These are phyloP conservation scores for Trichomonascus vanleenenianus DNA, from an alignment of 805 yeast species.

Conservation along the genomic window DNA sequence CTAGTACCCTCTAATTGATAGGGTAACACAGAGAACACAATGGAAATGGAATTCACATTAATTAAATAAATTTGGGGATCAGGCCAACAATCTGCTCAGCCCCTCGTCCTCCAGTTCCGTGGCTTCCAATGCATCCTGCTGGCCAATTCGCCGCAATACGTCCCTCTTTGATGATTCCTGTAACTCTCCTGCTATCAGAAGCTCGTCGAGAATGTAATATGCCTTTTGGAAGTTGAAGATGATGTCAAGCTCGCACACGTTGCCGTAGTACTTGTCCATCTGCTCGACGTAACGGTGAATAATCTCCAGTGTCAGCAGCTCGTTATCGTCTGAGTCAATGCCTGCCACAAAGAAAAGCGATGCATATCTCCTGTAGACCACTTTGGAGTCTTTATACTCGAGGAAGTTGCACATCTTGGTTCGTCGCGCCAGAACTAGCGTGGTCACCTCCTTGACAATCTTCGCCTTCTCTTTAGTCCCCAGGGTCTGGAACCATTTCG, in stretches of 20 bases:
- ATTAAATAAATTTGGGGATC: not conserved
- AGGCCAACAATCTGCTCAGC: conserved; percentile 13
- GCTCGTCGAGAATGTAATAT: conserved; percentile 83
- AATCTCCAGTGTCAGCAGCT: conserved; percentile 72
- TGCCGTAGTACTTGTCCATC: conserved; percentile 93
- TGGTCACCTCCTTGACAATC: conserved; percentile 77
- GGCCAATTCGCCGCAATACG: conserved; percentile 64
- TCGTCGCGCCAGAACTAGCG: conserved; percentile 74
- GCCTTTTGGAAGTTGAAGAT: conserved; percentile 94
- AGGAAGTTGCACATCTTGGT: conserved; percentile 94
- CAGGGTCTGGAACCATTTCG: conserved; percentile 86
- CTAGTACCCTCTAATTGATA: too few relatives aligned
- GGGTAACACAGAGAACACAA: too few relatives aligned
- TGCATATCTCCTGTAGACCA: conserved; percentile 89
- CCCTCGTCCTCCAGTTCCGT: conserved; percentile 54
- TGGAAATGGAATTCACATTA: not conserved
- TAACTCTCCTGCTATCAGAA: conserved; percentile 79
- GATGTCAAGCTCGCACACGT: conserved; percentile 93
- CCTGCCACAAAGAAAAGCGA: conserved; percentile 87
- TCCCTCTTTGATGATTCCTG: conserved; percentile 79
- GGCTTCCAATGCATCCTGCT: conserved; percentile 81
- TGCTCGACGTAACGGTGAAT: conserved; percentile 93
- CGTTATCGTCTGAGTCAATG: conserved; percentile 76
- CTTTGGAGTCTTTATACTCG: conserved; percentile 76
- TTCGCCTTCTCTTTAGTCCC: conserved; percentile 80